Evolutionary conservation across 345 rosid species (phyloP).

Genomic region (Kernera saxatilis): DNA sequence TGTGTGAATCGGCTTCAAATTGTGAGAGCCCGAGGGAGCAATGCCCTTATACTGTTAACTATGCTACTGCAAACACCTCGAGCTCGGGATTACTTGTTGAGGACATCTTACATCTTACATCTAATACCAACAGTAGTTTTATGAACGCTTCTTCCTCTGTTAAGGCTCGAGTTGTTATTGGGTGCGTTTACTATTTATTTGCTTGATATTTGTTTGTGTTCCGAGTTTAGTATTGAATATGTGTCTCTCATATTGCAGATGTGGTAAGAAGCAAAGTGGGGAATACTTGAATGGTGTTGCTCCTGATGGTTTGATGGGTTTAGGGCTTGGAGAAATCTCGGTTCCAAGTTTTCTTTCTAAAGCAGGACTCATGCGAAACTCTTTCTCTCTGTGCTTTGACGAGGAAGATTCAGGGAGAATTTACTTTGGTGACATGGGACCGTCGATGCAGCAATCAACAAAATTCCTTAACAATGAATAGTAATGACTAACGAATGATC

Average conservation of each 20-base stretch:
- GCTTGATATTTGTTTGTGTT: background rate
- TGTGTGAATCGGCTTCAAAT: conserved; percentile 46
- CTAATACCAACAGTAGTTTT: conserved; percentile 27
- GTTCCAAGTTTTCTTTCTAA: conserved; percentile 79
- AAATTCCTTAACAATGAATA: conserved; percentile 58
- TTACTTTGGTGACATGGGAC: conserved; percentile 81
- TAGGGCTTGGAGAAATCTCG: conserved; percentile 71
- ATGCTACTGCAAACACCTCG: conserved; percentile 53
- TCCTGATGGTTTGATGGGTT: conserved; percentile 91
- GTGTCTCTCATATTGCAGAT: conserved; percentile 35
- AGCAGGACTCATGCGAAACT: conserved; percentile 65
- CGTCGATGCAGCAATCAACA: conserved; percentile 59
- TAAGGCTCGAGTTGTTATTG: conserved; percentile 62
- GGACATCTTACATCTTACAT: conserved; percentile 61
- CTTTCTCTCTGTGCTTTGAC: conserved; percentile 83
- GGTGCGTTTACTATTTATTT: conserved; percentile 41
- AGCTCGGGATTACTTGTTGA: conserved; percentile 80
- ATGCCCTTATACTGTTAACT: conserved; percentile 57
- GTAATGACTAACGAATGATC: conserved; percentile 35
- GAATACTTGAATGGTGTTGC: conserved; percentile 68
- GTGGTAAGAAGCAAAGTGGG: conserved; percentile 93
- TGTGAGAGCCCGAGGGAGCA: conserved; percentile 62
- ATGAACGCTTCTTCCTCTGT: conserved; percentile 37
- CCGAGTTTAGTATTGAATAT: background rate
- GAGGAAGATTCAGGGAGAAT: conserved; percentile 80